phyloP scores from a whole-genome alignment of 2,329 filamentous ascomycete species.

The Thermothelomyces thermophilus region DNA sequence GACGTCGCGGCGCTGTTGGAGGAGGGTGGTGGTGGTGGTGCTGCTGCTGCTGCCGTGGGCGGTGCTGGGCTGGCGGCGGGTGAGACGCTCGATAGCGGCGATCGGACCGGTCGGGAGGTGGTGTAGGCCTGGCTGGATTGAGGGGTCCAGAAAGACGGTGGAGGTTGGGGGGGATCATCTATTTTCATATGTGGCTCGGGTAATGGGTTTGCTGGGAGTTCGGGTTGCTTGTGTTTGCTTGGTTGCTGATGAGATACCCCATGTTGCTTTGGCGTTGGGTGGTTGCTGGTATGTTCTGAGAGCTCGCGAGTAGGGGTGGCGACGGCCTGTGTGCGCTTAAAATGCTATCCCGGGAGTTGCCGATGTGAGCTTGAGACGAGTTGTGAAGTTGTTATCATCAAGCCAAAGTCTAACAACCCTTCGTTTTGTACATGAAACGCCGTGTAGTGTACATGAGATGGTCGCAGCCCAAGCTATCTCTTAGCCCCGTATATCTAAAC shows the following conservation, averaged over 20 bases:
- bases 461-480: neutral
- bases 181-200: neutral
- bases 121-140: neutral
- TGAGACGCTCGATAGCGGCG: too few relatives aligned
- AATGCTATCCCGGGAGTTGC: neutral
- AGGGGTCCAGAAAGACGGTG: too few relatives aligned
- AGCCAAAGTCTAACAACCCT: conserved; percentile 15
- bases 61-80: too few relatives aligned
- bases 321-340: too few relatives aligned
- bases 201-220: neutral
- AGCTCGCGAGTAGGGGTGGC: neutral
- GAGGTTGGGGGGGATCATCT: too few relatives aligned
- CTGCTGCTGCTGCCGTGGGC: too few relatives aligned
- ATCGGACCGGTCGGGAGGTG: neutral
- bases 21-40: neutral
- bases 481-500: conserved; percentile 30
- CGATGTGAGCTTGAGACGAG: conserved; percentile 5
- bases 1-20: conserved; percentile 13
- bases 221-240: neutral
- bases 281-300: neutral
- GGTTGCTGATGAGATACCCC: conserved; percentile 2
- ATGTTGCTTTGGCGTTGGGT: conserved; percentile 4
- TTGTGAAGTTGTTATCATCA: neutral
- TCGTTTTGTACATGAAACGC: conserved; percentile 11
- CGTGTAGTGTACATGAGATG: conserved; percentile 13